These are phyloP conservation scores for Trifolium repens DNA, from an alignment of 306 rosid species.

Conservation along the genomic window DNA sequence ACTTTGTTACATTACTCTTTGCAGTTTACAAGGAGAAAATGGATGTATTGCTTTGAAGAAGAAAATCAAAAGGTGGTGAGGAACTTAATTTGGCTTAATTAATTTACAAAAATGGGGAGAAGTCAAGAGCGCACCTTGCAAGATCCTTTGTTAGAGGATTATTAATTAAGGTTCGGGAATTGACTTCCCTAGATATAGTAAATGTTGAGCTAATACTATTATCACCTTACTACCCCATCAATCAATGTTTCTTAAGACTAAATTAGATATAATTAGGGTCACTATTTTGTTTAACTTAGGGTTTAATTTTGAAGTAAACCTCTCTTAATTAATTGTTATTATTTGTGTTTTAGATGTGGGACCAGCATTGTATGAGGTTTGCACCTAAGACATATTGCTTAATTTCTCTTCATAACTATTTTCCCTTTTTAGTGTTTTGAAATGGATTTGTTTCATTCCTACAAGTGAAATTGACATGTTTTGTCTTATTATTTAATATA, in stretches of 20 bases:
- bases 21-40: constrained; percentile 48
- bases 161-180: constrained; percentile 85
- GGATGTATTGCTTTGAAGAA: constrained; percentile 14
- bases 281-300: constrained; percentile 45
- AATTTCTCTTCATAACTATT: constrained; percentile 7
- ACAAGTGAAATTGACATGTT: constrained; percentile 8
- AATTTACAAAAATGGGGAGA: constrained; percentile 50
- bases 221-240: constrained; percentile 45
- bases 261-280: constrained; percentile 29
- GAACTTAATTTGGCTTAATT: constrained; percentile 48
- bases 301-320: constrained; percentile 35
- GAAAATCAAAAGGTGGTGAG: constrained; percentile 43
- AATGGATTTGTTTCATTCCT: constrained; percentile 41
- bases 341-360: constrained; percentile 43
- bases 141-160: constrained; percentile 48
- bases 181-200: constrained; percentile 71
- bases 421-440: constrained; percentile 37
- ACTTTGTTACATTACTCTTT: constrained; percentile 3
- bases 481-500: not conserved
- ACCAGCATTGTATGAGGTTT: constrained; percentile 16
- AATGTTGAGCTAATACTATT: constrained; percentile 37
- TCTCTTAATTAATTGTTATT: constrained; percentile 5
- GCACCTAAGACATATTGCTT: constrained; percentile 23
- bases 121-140: constrained; percentile 99
- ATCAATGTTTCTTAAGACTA: constrained; percentile 38